Percentiles rank a stretch among this genome's conserved stretches.
Conservation (phyloP, 2,329 filamentous ascomycete species). For the Hypomyces perniciosus region DNA sequence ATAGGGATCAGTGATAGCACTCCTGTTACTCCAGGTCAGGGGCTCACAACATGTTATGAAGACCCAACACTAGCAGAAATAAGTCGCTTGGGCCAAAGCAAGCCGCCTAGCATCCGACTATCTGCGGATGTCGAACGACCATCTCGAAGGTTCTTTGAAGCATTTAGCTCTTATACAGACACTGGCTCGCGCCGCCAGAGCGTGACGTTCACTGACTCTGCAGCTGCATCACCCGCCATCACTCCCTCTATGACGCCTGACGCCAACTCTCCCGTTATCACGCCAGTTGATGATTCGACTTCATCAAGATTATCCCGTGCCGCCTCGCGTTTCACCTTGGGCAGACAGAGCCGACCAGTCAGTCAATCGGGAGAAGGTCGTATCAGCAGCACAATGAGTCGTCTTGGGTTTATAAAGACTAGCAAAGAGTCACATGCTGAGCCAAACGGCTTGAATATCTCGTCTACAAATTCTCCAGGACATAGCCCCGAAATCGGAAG, state of each 20-base stretch:
- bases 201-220: constrained; percentile 42
- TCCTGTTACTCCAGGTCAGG: constrained; percentile 6
- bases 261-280: constrained; percentile 32
- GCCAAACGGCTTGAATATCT: constrained; percentile 19
- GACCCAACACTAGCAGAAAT: constrained; percentile 19
- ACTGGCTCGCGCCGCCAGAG: constrained; percentile 45
- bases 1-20: constrained; percentile 12
- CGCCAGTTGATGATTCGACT: constrained; percentile 48
- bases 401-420: constrained; percentile 45
- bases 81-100: constrained; percentile 22
- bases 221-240: constrained; percentile 28
- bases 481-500: constrained; percentile 14
- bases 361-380: constrained; percentile 55
- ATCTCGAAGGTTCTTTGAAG: constrained; percentile 42
- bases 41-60: constrained; percentile 17
- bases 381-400: constrained; percentile 51
- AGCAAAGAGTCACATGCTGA: constrained; percentile 41
- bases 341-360: constrained; percentile 46
- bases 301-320: constrained; percentile 51
- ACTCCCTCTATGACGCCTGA: constrained; percentile 33
- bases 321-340: constrained; percentile 48
- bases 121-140: constrained; percentile 49
- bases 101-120: constrained; percentile 47
- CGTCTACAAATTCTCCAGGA: constrained; percentile 22
- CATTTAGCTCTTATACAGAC: constrained; percentile 28